These are phyloP conservation scores for Boeremia exigua DNA, from an alignment of 2,329 filamentous ascomycete species.

Conservation along the genomic window DNA sequence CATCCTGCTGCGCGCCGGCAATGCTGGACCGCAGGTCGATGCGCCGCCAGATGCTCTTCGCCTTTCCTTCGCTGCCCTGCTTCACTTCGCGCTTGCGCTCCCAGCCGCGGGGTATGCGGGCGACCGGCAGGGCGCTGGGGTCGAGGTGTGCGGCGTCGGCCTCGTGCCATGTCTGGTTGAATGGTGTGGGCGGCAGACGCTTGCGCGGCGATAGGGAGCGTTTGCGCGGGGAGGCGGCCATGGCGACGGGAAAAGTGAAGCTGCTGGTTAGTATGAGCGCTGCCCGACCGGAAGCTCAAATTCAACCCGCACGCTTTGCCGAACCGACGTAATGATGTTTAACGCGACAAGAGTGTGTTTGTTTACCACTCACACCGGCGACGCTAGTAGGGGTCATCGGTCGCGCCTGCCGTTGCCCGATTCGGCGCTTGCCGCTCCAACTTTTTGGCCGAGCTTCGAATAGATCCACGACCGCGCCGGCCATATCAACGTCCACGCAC, in stretches of 20 bases:
- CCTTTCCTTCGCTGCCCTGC: constrained; percentile 42
- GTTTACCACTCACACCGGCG: constrained; percentile 1
- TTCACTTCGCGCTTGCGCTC: constrained; percentile 55
- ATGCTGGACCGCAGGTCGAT: constrained; percentile 42
- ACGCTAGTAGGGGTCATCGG: constrained; percentile 13
- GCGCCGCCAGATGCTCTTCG: constrained; percentile 58
- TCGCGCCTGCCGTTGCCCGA: constrained; percentile 9
- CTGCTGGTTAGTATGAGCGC: constrained; percentile 21
- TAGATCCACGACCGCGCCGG: constrained; percentile 2
- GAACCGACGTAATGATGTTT: constrained; percentile 8
- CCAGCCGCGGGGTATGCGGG: constrained; percentile 56
- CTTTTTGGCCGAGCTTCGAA: constrained; percentile 16
- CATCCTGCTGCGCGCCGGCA: constrained; percentile 19
- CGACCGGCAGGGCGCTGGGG: constrained; percentile 49
- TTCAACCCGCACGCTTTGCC: background rate
- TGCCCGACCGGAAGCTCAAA: background rate
- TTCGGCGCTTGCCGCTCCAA: constrained; percentile 15
- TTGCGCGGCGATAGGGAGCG: constrained; percentile 38
- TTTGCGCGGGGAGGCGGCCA: constrained; percentile 42
- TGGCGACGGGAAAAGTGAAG: constrained; percentile 21
- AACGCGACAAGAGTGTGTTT: constrained; percentile 12
- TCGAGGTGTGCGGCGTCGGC: constrained; percentile 51
- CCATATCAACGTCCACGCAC: background rate
- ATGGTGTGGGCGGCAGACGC: constrained; percentile 31
- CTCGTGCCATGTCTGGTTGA: constrained; percentile 50